Evolutionary conservation across 306 rosid species (phyloP), one percentile per base, ranked within the genome.

Genomic region (Fragaria ananassa): DNA sequence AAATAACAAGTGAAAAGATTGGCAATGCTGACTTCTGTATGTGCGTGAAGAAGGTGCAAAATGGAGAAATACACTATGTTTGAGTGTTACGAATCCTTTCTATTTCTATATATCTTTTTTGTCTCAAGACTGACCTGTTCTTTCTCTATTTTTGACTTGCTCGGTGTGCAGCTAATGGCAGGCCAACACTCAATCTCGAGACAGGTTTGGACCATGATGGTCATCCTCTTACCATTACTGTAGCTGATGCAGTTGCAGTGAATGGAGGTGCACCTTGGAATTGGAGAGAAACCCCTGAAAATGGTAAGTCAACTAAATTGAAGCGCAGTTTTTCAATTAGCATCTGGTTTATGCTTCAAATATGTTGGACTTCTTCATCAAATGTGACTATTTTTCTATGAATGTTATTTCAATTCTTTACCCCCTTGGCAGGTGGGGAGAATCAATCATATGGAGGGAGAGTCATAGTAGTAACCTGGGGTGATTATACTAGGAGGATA

Each of bases 261-360:
- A 84, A 87, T 70, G 96, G 94, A 74, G 97, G 90, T 76, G 89
- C 98, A 42, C 97, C 97, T 73, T 95, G 98, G 98, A 95, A 90
- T 83, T 95, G 98, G 98, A 92, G 97, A 88, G 98, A 92, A 76
- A 86, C 96, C 83, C 89, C 96, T 4, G 97, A 89, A 84, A 92
- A 89, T 87, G 97, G 98, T 90, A 84, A 81, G 74, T 75, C 64
- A n/a, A 34, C 25, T 47, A 74, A 34, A 68, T 25, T 53, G 25
- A 19, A 4, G 3, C 27, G 21, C 14, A 39, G 21, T 58, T 74
- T 49, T 21, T 54, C 50, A 23, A 45, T 44, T 45, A 4, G 15
- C 34, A 31, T 73, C 50, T 6, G 21, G 41, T 65, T 2, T 7
- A 23, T 50, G 46, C 74, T 70, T 77, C 47, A 19, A n/a, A 56